Conservation (phyloP, 2,329 filamentous ascomycete genomes). For the Stagonosporopsis chrysanthemi region DNA sequence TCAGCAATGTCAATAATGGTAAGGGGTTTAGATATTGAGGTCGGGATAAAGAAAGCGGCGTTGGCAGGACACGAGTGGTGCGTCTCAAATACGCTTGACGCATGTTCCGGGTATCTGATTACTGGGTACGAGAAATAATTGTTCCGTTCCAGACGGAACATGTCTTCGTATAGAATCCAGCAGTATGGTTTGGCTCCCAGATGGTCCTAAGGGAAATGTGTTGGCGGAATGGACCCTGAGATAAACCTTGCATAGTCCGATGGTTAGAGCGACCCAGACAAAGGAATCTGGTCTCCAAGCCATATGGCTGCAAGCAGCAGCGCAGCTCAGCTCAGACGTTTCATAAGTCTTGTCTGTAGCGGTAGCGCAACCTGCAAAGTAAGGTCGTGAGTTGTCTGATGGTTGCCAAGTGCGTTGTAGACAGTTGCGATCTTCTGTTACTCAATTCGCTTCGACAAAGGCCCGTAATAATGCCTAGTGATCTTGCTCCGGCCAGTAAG, state of each 20-base stretch:
- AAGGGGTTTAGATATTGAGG: not conserved
- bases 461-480: not conserved
- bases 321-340: not conserved
- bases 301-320: not conserved
- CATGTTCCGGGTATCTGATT: not conserved
- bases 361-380: not conserved
- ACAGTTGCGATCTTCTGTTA: not conserved
- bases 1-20: conserved; percentile 9
- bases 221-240: not conserved
- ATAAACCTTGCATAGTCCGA: not conserved
- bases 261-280: not conserved
- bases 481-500: not conserved
- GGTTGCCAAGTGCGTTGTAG: not conserved
- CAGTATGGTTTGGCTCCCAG: not conserved
- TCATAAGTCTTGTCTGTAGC: not conserved
- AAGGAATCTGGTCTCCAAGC: not conserved
- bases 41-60: not conserved
- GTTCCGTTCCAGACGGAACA: not conserved
- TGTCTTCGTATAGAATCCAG: not conserved
- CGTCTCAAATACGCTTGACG: not conserved
- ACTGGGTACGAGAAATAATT: conserved; percentile 1
- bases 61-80: not conserved
- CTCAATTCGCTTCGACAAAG: not conserved
- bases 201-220: not conserved
- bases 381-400: not conserved